Evolutionary conservation across 23 red algal genomes (phyloP).

Genomic region (Gracilariopsis chorda): DNA sequence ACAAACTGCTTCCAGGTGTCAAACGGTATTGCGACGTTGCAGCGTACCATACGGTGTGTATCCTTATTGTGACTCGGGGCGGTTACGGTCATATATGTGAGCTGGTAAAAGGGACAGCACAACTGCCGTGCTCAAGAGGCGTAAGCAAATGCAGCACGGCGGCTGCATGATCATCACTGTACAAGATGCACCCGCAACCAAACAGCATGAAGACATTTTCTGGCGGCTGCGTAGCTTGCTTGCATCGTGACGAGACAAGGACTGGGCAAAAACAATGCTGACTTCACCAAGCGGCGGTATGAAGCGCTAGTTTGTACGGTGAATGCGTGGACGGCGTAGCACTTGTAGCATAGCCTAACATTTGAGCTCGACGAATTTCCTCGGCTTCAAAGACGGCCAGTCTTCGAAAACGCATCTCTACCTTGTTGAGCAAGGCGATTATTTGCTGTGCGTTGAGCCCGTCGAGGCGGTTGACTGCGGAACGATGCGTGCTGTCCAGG

Average conservation of each 20-base stretch:
- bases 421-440: slow-evolving; percentile 43
- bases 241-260: background rate
- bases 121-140: too few relatives aligned
- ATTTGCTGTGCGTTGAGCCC: slow-evolving; percentile 17
- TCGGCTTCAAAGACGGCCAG: slow-evolving; percentile 53
- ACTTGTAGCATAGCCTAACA: slow-evolving; percentile 21
- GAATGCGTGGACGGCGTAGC: background rate
- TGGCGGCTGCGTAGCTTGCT: too few relatives aligned
- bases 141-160: too few relatives aligned
- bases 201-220: too few relatives aligned
- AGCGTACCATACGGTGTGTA: too few relatives aligned
- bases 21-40: too few relatives aligned
- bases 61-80: too few relatives aligned
- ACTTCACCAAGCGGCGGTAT: slow-evolving; percentile 42
- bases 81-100: too few relatives aligned
- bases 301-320: background rate
- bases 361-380: slow-evolving; percentile 57
- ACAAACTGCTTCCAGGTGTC: too few relatives aligned
- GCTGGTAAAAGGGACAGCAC: too few relatives aligned
- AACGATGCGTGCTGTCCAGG: background rate
- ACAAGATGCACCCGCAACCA: too few relatives aligned
- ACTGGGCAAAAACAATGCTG: background rate
- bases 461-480: background rate
- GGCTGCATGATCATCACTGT: too few relatives aligned
- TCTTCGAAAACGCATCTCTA: slow-evolving; percentile 40